Percentiles rank a stretch among this genome's conserved stretches.
Conservation (phyloP, 805 yeast species). For the Yarrowia hollandica region DNA sequence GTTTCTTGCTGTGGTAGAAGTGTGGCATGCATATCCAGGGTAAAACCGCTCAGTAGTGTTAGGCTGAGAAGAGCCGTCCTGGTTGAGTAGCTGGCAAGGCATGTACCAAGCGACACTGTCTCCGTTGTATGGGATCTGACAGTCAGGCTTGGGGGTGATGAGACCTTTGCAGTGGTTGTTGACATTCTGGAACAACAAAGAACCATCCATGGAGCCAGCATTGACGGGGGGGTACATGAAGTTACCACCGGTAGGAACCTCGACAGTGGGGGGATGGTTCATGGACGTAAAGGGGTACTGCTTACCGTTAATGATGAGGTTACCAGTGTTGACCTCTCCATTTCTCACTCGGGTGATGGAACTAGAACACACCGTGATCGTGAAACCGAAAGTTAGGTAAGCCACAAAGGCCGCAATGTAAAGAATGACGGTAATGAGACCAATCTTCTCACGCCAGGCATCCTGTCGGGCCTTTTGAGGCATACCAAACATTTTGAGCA, state of each 20-base stretch:
- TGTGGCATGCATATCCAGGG: conserved; percentile 90
- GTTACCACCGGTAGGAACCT: conserved; percentile 65
- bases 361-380: conserved; percentile 71
- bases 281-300: conserved; percentile 71
- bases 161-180: conserved; percentile 81
- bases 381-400: conserved; percentile 85
- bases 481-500: conserved; percentile 73
- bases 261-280: conserved; percentile 77
- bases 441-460: conserved; percentile 98
- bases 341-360: conserved; percentile 53
- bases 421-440: conserved; percentile 71
- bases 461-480: conserved; percentile 75
- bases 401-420: conserved; percentile 78
- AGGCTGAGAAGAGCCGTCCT: conserved; percentile 70
- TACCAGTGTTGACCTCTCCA: conserved; percentile 59
- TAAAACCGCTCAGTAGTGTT: conserved; percentile 66
- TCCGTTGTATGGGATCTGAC: conserved; percentile 66
- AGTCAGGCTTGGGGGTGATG: conserved; percentile 63
- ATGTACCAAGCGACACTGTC: conserved; percentile 87
- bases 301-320: conserved; percentile 77
- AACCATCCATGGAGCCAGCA: conserved; percentile 86
- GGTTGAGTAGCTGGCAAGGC: conserved; percentile 76
- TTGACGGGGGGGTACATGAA: conserved; percentile 78
- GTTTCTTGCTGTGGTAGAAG: conserved; percentile 65
- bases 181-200: conserved; percentile 85